Percentiles rank a stretch among this genome's conserved stretches.
Evolutionary conservation across 768 basidiomycete genomes (phyloP).

Genomic region (Crassisporium funariophilum): DNA sequence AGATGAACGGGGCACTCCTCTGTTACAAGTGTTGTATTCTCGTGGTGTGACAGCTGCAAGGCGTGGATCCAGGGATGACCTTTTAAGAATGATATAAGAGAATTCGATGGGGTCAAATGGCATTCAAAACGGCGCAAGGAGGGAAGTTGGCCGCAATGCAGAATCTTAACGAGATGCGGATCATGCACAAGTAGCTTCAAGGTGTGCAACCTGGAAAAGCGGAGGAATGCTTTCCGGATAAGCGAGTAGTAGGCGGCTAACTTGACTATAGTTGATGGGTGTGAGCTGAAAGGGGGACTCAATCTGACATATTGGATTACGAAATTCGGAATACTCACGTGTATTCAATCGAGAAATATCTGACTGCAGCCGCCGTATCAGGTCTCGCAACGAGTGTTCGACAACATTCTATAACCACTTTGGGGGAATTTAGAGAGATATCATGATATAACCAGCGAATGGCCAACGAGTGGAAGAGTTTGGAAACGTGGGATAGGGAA

Average conservation of each 20-base stretch:
- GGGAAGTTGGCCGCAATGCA: conserved; percentile 22
- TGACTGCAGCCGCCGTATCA: conserved; percentile 29
- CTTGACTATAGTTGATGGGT: conserved; percentile 2
- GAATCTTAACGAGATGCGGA: conserved; percentile 27
- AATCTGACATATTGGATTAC: neutral
- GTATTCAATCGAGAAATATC: conserved; percentile 35
- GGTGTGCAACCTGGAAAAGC: conserved; percentile 28
- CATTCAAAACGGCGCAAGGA: conserved; percentile 38
- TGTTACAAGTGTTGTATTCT: conserved; percentile 17
- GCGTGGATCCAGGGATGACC: conserved; percentile 35
- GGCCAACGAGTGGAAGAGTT: conserved; percentile 32
- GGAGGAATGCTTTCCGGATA: conserved; percentile 29
- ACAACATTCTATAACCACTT: conserved; percentile 35
- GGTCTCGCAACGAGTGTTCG: conserved; percentile 30
- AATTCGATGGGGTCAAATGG: conserved; percentile 30
- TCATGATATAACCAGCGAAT: conserved; percentile 35
- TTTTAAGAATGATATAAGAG: conserved; percentile 36
- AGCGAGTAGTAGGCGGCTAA: conserved; percentile 32
- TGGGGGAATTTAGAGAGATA: conserved; percentile 30
- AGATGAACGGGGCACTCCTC: conserved; percentile 23
- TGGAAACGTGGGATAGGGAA: conserved; percentile 35
- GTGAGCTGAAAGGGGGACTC: neutral
- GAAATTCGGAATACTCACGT: conserved; percentile 25
- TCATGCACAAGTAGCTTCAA: conserved; percentile 35
- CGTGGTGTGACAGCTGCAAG: conserved; percentile 37